These are phyloP conservation scores for Jaltomata sinuosa DNA, from an alignment of 257 asterid species.

Conservation along the genomic window DNA sequence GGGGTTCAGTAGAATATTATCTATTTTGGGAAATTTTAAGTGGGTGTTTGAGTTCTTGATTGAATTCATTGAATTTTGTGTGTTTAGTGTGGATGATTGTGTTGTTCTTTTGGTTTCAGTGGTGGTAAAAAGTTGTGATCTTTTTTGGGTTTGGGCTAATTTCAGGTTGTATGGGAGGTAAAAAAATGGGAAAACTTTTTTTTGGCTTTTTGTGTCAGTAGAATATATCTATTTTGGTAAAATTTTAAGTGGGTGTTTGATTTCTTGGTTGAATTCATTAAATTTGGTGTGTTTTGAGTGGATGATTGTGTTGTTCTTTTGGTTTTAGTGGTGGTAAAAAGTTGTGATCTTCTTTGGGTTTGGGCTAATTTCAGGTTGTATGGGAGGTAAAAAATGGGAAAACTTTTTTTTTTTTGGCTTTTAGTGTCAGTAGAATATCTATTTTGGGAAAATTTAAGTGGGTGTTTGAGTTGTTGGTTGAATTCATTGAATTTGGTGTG, in stretches of 20 bases:
- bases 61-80: neutral
- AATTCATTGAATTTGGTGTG: neutral
- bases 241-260: neutral
- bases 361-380: neutral
- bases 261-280: too few relatives aligned
- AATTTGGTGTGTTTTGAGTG: neutral
- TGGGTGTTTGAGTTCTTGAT: neutral
- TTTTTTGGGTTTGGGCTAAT: neutral
- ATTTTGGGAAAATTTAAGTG: neutral
- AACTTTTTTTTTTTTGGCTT: neutral
- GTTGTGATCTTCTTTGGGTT: neutral
- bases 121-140: neutral
- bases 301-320: neutral
- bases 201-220: neutral
- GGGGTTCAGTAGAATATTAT: neutral
- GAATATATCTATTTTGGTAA: neutral
- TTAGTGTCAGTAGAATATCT: neutral
- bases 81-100: neutral
- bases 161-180: neutral
- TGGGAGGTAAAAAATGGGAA: too few relatives aligned
- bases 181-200: too few relatives aligned
- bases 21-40: neutral
- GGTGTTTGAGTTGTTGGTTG: neutral
- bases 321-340: neutral
- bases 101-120: neutral